Base-by-base conservation (phyloP, 2,329 filamentous ascomycete species). In the Magnaporthiopsis rhizophila region DNA sequence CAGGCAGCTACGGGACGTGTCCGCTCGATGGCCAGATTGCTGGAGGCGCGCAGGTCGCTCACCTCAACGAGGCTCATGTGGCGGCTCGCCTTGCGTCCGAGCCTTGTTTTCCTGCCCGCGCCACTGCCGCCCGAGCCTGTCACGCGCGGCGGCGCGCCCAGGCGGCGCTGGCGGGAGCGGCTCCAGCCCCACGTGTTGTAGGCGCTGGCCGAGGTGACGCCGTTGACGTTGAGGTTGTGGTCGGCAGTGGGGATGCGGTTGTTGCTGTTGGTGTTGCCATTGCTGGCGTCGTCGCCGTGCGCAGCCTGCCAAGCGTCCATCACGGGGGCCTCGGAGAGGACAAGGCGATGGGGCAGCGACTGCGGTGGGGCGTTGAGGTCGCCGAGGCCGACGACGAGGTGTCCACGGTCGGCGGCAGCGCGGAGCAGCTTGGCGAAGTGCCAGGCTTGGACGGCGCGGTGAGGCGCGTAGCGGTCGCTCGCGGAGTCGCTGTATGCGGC, bases 341-440 rank as follows among this genome's bases (percentile, higher is more conserved):
- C 88, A 68, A 98, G 82, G 64, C 87, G 85, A 77, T 98, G 91
- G 38, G 90, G 89, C 67, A 97, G 85, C 32, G 91, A 96, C 57
- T 89, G 77, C 0, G 95, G 95, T n/a, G 92, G 80, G 89, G 97
- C 96, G 78, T 98, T 98, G 79, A 98, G 97, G 78, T 98, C 95
- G 32, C 95, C 95, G 64, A 97, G 79, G 7, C 88, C 93, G 58
- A 98, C 80, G 62, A 93, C 92, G 36, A 98, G 81, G 73, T 94
- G 90, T 8, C 92, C 92, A 18, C 89, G 82, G 69, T 92, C 89
- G 1, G 88, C 84, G 59, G 94, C 93, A 65, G 86, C 89, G 61
- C 91, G 87, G 78, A 97, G 89, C 59, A 97, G 82, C 75, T 96
- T 97, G 63, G 93, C 85, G 65, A 97, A 90, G 74, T 97, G 90